Evolutionary conservation across 1,284 basidiomycete species (phyloP).

Genomic region (Kalmanozyma brasiliensis): DNA sequence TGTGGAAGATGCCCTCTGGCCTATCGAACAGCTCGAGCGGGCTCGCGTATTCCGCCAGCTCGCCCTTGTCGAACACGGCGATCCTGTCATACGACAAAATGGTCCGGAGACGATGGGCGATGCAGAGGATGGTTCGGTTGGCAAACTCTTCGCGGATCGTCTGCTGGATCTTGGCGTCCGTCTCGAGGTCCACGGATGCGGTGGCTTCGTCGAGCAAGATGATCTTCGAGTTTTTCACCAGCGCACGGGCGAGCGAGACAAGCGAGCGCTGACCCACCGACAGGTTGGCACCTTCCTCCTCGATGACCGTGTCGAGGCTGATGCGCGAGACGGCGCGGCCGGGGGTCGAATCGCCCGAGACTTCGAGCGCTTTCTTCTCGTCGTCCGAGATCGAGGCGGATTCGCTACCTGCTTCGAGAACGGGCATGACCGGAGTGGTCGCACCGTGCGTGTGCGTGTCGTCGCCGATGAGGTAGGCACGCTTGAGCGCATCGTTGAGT

Average conservation of each 20-base stretch:
- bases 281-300: conserved; percentile 67
- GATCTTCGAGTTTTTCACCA: conserved; percentile 63
- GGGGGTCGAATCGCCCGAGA: conserved; percentile 27
- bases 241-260: conserved; percentile 66
- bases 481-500: conserved; percentile 66
- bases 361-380: conserved; percentile 28
- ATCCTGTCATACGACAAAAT: conserved; percentile 84
- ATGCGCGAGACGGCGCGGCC: conserved; percentile 49
- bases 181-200: conserved; percentile 80
- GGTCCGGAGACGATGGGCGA: conserved; percentile 78
- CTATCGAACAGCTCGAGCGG: conserved; percentile 74
- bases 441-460: conserved; percentile 46
- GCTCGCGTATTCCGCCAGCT: conserved; percentile 78
- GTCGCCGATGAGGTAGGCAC: conserved; percentile 64
- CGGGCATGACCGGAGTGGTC: conserved; percentile 26
- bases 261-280: conserved; percentile 68
- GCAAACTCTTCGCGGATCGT: conserved; percentile 85
- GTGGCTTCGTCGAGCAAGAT: conserved; percentile 76
- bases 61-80: conserved; percentile 80
- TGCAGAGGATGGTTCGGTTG: conserved; percentile 81
- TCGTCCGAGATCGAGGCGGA: conserved; percentile 23
- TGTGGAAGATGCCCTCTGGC: conserved; percentile 74
- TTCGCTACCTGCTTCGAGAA: conserved; percentile 20
- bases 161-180: conserved; percentile 83
- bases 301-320: conserved; percentile 63